These are phyloP conservation scores for Rubroboletus satanas DNA, from an alignment of 768 basidiomycete species.

Conservation along the genomic window DNA sequence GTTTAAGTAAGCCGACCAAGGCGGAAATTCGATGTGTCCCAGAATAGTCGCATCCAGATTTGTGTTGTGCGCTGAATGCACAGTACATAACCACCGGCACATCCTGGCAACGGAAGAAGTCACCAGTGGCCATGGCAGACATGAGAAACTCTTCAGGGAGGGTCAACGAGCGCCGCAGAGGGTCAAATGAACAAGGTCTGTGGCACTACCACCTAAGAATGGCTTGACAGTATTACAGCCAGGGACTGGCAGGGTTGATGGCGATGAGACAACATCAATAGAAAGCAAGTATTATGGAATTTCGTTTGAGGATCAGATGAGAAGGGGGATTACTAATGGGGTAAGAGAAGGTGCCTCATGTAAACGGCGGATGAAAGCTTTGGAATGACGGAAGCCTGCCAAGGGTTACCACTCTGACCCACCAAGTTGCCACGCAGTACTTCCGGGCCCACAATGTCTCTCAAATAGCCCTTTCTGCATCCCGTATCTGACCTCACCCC, in stretches of 20 bases:
- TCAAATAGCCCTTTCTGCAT: constrained; percentile 16
- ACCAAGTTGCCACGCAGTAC: constrained; percentile 9
- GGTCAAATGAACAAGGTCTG: background rate
- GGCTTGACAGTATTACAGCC: constrained; percentile 1
- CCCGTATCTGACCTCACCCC: background rate
- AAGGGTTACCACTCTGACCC: constrained; percentile 8
- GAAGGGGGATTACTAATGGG: constrained; percentile 14
- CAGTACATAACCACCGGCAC: background rate
- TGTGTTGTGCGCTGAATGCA: background rate
- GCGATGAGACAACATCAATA: background rate
- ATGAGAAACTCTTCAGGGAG: background rate
- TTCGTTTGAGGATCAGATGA: constrained; percentile 9
- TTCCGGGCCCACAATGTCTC: background rate
- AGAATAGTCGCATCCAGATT: background rate
- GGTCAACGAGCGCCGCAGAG: background rate
- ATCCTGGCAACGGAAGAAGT: background rate
- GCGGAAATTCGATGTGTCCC: background rate
- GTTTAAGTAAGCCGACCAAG: background rate
- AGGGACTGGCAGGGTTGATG: constrained; percentile 11
- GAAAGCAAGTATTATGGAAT: constrained; percentile 19
- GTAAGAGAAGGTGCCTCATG: constrained; percentile 14
- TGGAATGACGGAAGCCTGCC: constrained; percentile 20
- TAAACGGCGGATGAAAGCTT: constrained; percentile 22
- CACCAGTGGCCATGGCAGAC: background rate
- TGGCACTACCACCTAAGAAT: background rate